Conservation (phyloP, 116 monocot species). For the Phalaenopsis hybrid region DNA sequence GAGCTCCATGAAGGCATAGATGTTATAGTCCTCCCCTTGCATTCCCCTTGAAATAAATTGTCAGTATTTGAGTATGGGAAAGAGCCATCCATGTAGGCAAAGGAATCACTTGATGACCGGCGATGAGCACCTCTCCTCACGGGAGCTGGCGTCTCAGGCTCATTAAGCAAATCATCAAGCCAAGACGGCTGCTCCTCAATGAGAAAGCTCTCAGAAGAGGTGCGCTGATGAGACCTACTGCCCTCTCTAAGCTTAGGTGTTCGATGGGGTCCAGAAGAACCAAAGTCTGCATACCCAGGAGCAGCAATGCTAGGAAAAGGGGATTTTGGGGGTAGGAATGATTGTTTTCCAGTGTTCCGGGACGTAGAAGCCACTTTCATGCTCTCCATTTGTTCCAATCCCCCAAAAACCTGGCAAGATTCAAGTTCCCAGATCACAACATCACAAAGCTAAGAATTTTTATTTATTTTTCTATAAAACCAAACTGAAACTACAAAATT, state of each 20-base stretch:
- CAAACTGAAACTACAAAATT: neutral
- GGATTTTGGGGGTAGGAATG: slow-evolving; percentile 63
- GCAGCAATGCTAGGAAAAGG: slow-evolving; percentile 48
- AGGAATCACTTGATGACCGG: slow-evolving; percentile 82
- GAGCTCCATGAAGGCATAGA: slow-evolving; percentile 27
- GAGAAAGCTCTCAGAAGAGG: slow-evolving; percentile 72
- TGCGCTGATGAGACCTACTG: slow-evolving; percentile 49
- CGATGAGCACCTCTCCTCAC: slow-evolving; percentile 51
- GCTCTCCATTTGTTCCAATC: slow-evolving; percentile 40
- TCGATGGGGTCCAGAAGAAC: slow-evolving; percentile 22
- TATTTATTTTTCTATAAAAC: neutral
- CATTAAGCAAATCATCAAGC: slow-evolving; percentile 84
- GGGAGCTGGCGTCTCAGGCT: slow-evolving; percentile 60
- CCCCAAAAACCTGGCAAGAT: neutral
- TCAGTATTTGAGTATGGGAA: slow-evolving; percentile 23
- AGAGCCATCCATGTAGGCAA: slow-evolving; percentile 50
- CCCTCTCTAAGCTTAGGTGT: slow-evolving; percentile 37
- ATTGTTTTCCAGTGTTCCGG: slow-evolving; percentile 50
- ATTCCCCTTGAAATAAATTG: slow-evolving; percentile 16
- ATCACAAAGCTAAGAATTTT: neutral
- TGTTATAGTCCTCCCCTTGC: neutral
- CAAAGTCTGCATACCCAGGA: slow-evolving; percentile 31
- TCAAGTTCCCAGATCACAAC: neutral
- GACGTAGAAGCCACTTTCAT: slow-evolving; percentile 27
- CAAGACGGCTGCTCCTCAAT: slow-evolving; percentile 90